Percentiles rank a stretch among this genome's conserved stretches.
These are phyloP conservation scores for Lipomyces yamadae DNA, from an alignment of 805 yeast genomes.

Conservation along the genomic window DNA sequence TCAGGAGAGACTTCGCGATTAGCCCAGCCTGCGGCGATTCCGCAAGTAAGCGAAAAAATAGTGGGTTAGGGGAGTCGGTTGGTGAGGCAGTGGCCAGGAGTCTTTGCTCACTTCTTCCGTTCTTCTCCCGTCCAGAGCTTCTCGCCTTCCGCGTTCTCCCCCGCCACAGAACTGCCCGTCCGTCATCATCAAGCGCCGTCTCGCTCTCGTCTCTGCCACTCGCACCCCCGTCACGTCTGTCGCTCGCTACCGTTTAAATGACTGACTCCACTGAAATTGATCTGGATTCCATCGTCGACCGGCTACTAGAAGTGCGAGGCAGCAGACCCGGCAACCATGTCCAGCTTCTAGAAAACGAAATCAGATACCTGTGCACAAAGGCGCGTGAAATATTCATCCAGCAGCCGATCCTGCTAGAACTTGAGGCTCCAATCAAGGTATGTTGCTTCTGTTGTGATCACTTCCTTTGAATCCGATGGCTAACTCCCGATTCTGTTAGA, in stretches of 20 bases:
- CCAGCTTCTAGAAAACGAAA: constrained; percentile 89
- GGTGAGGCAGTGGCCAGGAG: constrained; percentile 1
- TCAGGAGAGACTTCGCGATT: too few species aligned
- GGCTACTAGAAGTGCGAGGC: constrained; percentile 96
- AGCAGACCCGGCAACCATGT: constrained; percentile 98
- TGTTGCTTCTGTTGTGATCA: constrained; percentile 44
- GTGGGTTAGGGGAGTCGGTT: not conserved
- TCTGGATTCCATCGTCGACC: constrained; percentile 94
- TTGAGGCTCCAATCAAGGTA: constrained; percentile 95
- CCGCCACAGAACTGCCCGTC: constrained; percentile 5
- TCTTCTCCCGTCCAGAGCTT: not conserved
- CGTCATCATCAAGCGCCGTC: constrained; percentile 9
- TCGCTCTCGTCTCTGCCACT: constrained; percentile 9
- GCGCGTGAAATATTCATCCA: constrained; percentile 98
- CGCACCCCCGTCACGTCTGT: not conserved
- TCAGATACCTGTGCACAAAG: constrained; percentile 92
- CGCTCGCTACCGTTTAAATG: constrained; percentile 15
- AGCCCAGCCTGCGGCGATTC: too few species aligned
- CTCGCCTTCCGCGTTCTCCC: constrained; percentile 6
- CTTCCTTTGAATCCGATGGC: constrained; percentile 5
- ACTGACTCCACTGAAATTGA: constrained; percentile 70
- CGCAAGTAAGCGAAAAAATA: too few species aligned
- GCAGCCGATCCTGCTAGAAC: constrained; percentile 92
- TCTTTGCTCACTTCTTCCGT: not conserved
- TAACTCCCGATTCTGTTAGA: constrained; percentile 14